phyloP scores from a whole-genome alignment of 345 rosid genomes.

The Capsella bursapastoris region DNA sequence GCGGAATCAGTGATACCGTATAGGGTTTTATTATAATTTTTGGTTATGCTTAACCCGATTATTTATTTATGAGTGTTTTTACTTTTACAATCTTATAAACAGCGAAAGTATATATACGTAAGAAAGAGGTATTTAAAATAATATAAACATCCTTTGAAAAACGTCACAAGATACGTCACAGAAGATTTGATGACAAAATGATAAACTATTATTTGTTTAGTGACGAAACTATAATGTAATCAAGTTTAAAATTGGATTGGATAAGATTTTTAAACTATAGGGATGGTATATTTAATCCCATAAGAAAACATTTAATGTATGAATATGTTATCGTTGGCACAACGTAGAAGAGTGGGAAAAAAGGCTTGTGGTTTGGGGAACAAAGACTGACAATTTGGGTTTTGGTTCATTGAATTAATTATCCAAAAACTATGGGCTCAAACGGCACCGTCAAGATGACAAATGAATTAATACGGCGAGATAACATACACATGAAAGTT shows the following conservation, averaged over 20 bases:
- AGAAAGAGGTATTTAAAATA: slow-evolving; percentile 10
- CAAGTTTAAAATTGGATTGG: not conserved
- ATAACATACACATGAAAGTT: not conserved
- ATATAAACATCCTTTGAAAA: slow-evolving; percentile 4
- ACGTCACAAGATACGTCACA: slow-evolving; percentile 37
- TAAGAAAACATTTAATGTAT: not conserved
- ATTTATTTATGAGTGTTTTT: too few species aligned
- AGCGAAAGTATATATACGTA: slow-evolving; percentile 1
- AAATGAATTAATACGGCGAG: not conserved
- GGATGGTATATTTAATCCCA: slow-evolving; percentile 15
- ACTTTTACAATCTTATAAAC: not conserved
- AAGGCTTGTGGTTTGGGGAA: slow-evolving; percentile 32
- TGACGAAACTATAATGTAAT: too few species aligned
- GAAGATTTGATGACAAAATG: slow-evolving; percentile 38
- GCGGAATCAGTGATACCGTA: slow-evolving; percentile 27
- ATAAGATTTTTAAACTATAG: slow-evolving; percentile 1
- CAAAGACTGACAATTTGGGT: slow-evolving; percentile 23
- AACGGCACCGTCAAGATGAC: slow-evolving; percentile 1
- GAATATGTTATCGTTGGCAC: slow-evolving; percentile 1
- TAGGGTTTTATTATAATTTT: slow-evolving; percentile 8
- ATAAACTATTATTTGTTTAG: slow-evolving; percentile 6
- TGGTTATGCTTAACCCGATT: not conserved
- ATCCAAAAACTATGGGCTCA: slow-evolving; percentile 31
- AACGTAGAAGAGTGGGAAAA: not conserved
- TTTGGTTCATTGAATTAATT: slow-evolving; percentile 26